Conservation (phyloP, 2,329 filamentous ascomycete species). For the Pseudonectria foliicola region DNA sequence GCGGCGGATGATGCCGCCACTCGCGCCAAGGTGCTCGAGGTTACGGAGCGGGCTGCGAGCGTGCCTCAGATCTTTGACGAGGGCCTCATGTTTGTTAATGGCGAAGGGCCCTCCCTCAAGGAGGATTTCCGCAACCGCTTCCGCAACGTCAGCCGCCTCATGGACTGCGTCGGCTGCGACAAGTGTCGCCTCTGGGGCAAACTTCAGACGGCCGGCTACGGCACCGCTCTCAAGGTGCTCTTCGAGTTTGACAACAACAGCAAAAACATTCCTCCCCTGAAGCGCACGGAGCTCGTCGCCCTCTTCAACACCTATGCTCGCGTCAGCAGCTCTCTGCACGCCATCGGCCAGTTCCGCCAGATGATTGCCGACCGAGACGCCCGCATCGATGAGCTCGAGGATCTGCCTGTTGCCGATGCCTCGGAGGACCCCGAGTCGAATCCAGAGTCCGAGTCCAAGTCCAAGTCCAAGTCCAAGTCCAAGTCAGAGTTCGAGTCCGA, state of each 20-base stretch:
- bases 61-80: conserved; percentile 87
- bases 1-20: conserved; percentile 69
- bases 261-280: conserved; percentile 61
- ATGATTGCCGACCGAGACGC: conserved; percentile 38
- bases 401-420: conserved; percentile 17
- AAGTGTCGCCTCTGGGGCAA: conserved; percentile 99
- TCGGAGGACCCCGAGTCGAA: conserved; percentile 10
- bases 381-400: conserved; percentile 5
- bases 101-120: conserved; percentile 70
- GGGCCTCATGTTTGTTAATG: conserved; percentile 84
- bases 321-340: conserved; percentile 71
- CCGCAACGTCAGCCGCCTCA: conserved; percentile 89
- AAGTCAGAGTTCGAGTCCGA: too few species aligned
- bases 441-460: too few species aligned
- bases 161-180: conserved; percentile 98
- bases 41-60: conserved; percentile 63
- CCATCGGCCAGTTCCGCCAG: conserved; percentile 63
- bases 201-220: conserved; percentile 89
- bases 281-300: conserved; percentile 87
- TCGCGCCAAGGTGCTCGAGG: conserved; percentile 70
- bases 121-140: conserved; percentile 97
- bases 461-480: too few species aligned
- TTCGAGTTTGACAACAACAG: conserved; percentile 79
- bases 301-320: conserved; percentile 90
- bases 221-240: conserved; percentile 87